Conservation (phyloP, 2,329 filamentous ascomycete genomes). For the Domatiomyces globalis region DNA sequence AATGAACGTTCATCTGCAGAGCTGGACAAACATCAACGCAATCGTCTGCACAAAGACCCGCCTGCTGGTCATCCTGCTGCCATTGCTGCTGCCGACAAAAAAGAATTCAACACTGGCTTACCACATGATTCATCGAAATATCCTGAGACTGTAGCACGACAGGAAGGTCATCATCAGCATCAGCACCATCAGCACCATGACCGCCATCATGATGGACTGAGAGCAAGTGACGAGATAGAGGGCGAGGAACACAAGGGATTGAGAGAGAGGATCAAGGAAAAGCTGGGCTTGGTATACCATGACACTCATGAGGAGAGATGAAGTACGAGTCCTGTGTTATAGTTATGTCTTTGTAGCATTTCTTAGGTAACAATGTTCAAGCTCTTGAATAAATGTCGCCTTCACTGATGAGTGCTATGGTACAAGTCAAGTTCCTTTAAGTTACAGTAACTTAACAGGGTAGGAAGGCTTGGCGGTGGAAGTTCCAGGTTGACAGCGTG, state of each 20-base stretch:
- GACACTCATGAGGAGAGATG: neutral
- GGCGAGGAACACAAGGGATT: neutral
- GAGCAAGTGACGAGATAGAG: neutral
- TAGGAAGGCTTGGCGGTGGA: neutral
- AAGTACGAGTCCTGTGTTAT: no score
- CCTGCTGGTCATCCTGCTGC: slow-evolving; percentile 1
- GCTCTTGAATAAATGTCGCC: no score
- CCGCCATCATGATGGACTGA: neutral
- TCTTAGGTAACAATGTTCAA: no score
- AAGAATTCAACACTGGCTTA: neutral
- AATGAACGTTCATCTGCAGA: neutral
- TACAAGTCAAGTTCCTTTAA: no score
- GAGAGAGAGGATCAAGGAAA: neutral
- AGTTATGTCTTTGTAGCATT: no score
- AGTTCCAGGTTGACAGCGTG: neutral
- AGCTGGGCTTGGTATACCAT: neutral
- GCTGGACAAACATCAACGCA: slow-evolving; percentile 7
- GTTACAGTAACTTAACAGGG: no score
- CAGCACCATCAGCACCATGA: no score
- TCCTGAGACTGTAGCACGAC: neutral
- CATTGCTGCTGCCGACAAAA: neutral
- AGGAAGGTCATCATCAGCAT: neutral
- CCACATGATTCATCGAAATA: neutral
- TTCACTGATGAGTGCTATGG: no score
- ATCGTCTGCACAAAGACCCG: slow-evolving; percentile 10